Conservation (phyloP, 2,329 filamentous ascomycete species). For the Conoideocrella luteorostrata region DNA sequence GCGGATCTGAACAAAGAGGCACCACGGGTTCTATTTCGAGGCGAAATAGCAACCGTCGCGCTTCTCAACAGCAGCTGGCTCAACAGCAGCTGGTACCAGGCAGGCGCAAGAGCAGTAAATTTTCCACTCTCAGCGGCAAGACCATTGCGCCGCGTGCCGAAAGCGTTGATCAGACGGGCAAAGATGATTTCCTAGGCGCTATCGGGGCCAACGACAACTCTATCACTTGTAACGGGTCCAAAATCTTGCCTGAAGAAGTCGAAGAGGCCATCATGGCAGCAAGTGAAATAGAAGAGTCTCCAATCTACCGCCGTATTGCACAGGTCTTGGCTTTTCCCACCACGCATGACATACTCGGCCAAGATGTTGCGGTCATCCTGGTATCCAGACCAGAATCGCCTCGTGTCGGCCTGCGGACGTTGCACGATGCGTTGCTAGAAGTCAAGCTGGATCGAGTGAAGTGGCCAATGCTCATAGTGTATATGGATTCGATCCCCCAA, state of each 20-base stretch:
- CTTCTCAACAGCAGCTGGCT: background rate
- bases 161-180: slow-evolving; percentile 33
- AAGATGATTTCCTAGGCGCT: slow-evolving; percentile 39
- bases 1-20: background rate
- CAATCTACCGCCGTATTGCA: slow-evolving; percentile 35
- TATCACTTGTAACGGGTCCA: slow-evolving; percentile 45
- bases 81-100: background rate
- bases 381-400: slow-evolving; percentile 35
- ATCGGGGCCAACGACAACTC: slow-evolving; percentile 46
- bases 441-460: slow-evolving; percentile 41
- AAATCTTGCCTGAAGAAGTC: slow-evolving; percentile 42
- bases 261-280: slow-evolving; percentile 43
- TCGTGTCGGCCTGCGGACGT: slow-evolving; percentile 37
- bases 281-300: slow-evolving; percentile 30
- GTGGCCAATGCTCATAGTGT: slow-evolving; percentile 40
- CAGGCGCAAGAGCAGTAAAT: background rate
- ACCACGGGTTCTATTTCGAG: background rate
- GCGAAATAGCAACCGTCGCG: background rate
- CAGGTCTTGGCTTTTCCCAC: slow-evolving; percentile 43
- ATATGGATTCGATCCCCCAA: slow-evolving; percentile 44
- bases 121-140: background rate
- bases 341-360: slow-evolving; percentile 41
- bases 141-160: slow-evolving; percentile 30
- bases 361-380: slow-evolving; percentile 44
- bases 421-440: slow-evolving; percentile 36